Evolutionary conservation across 148 eudicot species (phyloP).

Genomic region (Rhododendron ovatum): DNA sequence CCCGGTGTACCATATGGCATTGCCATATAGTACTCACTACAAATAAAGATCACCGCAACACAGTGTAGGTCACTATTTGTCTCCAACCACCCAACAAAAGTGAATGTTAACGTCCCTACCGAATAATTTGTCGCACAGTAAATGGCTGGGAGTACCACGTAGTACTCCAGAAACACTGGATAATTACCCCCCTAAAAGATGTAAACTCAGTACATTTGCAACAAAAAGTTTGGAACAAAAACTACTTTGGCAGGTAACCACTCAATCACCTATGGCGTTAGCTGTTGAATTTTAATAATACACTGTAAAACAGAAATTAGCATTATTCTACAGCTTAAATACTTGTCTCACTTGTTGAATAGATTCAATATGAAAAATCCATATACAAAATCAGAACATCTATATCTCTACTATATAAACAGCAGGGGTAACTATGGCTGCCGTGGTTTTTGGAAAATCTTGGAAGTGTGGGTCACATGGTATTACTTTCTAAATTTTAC

Average conservation of each 20-base stretch:
- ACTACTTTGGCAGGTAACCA: not conserved
- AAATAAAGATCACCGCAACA: too few relatives aligned
- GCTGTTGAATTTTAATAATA: not conserved
- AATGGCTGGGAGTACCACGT: too few relatives aligned
- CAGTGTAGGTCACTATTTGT: too few relatives aligned
- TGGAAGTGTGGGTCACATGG: not conserved
- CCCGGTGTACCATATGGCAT: too few relatives aligned
- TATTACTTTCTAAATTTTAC: not conserved
- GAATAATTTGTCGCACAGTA: too few relatives aligned
- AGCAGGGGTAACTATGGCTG: not conserved
- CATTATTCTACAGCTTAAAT: not conserved
- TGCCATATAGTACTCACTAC: too few relatives aligned
- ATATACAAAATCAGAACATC: not conserved
- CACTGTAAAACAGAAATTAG: not conserved
- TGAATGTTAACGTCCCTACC: too few relatives aligned
- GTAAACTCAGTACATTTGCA: not conserved
- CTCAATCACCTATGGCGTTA: not conserved
- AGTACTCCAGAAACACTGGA: too few relatives aligned
- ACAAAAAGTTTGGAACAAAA: not conserved
- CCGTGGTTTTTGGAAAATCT: not conserved
- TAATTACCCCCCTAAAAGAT: too few relatives aligned
- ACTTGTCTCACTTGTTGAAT: not conserved
- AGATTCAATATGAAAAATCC: not conserved
- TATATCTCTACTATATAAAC: not conserved
- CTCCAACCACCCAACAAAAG: too few relatives aligned